phyloP scores from a whole-genome alignment of 768 basidiomycete species.

The Lactarius trivialis region DNA sequence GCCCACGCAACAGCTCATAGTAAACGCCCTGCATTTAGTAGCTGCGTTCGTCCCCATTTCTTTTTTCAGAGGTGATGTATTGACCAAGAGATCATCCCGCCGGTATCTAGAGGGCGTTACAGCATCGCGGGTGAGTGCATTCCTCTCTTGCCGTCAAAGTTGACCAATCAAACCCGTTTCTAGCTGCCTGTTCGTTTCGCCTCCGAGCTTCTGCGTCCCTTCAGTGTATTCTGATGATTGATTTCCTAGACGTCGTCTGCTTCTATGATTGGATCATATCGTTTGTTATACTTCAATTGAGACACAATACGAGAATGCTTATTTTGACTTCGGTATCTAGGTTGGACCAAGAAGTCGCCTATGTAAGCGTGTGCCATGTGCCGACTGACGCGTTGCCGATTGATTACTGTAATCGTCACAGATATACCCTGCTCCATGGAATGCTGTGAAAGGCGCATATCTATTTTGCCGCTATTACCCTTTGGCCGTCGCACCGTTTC shows the following conservation, averaged over 20 bases:
- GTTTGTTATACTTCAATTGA: conserved; percentile 9
- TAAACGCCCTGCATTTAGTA: neutral
- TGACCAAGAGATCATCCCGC: neutral
- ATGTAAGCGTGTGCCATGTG: neutral
- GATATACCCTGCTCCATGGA: conserved; percentile 20
- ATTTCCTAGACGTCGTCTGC: conserved; percentile 11
- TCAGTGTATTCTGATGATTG: neutral
- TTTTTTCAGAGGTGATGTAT: too few relatives aligned
- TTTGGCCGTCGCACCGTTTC: conserved; percentile 10
- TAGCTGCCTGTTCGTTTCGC: conserved; percentile 10
- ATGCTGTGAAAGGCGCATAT: conserved; percentile 13
- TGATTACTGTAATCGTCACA: neutral
- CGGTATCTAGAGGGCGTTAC: conserved; percentile 17
- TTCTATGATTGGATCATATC: conserved; percentile 23
- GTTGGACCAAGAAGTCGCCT: conserved; percentile 11
- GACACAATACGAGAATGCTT: neutral
- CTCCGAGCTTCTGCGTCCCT: neutral
- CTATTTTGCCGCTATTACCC: conserved; percentile 21
- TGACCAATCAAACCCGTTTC: neutral
- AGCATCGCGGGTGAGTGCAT: neutral
- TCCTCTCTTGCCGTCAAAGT: neutral
- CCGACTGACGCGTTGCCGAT: neutral
- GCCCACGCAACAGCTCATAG: neutral
- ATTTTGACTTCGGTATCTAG: neutral
- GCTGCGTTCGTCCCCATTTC: neutral